Percentiles rank a stretch among this genome's conserved stretches.
phyloP scores from a whole-genome alignment of 345 rosid species.

The Angophora floribunda region DNA sequence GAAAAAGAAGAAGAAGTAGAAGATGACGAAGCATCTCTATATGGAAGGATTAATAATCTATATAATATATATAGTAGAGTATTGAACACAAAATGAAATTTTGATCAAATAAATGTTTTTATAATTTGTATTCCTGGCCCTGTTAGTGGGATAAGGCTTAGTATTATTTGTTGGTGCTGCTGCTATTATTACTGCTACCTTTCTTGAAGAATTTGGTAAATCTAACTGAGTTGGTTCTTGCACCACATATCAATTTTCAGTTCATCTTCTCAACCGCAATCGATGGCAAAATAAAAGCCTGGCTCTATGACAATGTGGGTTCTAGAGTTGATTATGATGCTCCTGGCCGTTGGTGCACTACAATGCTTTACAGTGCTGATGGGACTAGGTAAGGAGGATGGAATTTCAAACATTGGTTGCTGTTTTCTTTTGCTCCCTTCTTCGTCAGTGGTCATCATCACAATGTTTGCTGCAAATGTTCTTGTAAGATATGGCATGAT shows the following conservation, averaged over 20 bases:
- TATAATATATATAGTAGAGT: not conserved
- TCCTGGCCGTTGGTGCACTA: conserved; percentile 77
- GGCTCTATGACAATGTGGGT: conserved; percentile 72
- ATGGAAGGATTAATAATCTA: not conserved
- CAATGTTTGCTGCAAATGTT: not conserved
- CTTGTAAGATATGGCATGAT: not conserved
- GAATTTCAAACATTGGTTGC: not conserved
- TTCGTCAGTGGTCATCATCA: not conserved
- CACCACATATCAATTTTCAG: conserved; percentile 15
- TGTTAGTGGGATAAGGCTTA: not conserved
- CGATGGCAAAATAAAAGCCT: conserved; percentile 90
- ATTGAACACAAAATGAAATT: not conserved
- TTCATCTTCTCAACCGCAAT: conserved; percentile 78
- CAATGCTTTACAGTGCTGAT: conserved; percentile 79
- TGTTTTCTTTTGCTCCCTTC: not conserved
- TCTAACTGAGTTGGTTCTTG: not conserved
- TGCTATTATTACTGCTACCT: not conserved
- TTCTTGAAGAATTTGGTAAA: not conserved
- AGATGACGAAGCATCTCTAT: not conserved
- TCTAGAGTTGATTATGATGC: conserved; percentile 85
- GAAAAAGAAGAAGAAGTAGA: not conserved
- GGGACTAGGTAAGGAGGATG: conserved; percentile 27
- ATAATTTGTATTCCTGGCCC: not conserved
- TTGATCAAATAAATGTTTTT: not conserved
- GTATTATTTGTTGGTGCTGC: not conserved